phyloP scores from a whole-genome alignment of 148 eudicot genomes.

The Rhododendron griersonianum region DNA sequence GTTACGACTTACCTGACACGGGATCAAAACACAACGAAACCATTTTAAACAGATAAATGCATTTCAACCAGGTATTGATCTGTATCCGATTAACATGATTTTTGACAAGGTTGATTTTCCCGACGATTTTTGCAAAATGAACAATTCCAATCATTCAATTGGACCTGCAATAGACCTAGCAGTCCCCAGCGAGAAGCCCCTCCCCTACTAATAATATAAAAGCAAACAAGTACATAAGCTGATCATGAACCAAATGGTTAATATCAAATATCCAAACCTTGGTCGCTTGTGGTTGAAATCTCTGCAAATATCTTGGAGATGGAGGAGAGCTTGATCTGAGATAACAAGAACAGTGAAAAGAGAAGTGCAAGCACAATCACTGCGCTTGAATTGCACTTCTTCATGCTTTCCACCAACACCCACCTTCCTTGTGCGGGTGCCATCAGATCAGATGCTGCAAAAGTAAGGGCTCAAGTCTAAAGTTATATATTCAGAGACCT shows the following conservation, averaged over 20 bases:
- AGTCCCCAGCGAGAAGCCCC: neutral
- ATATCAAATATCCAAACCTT: slow-evolving; percentile 3
- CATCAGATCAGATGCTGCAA: neutral
- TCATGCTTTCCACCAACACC: slow-evolving; percentile 2
- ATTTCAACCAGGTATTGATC: neutral
- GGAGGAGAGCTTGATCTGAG: slow-evolving; percentile 21
- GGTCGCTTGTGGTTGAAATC: slow-evolving; percentile 3
- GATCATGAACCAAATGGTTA: neutral
- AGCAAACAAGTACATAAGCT: neutral
- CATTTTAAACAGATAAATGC: neutral
- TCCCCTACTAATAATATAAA: neutral
- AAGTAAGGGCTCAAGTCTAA: neutral
- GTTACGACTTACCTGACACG: neutral
- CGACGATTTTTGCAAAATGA: neutral
- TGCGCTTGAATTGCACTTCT: slow-evolving; percentile 9
- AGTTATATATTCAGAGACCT: neutral
- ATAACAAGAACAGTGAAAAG: slow-evolving; percentile 2
- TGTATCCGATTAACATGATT: neutral
- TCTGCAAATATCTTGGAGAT: slow-evolving; percentile 1
- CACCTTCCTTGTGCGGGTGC: neutral
- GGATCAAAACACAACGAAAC: neutral
- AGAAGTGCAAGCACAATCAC: neutral
- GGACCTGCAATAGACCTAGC: neutral
- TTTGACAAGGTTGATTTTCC: neutral
- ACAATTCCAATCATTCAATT: neutral